These are phyloP conservation scores for Pugionium dolabratum DNA, from an alignment of 345 rosid genomes.

Conservation along the genomic window DNA sequence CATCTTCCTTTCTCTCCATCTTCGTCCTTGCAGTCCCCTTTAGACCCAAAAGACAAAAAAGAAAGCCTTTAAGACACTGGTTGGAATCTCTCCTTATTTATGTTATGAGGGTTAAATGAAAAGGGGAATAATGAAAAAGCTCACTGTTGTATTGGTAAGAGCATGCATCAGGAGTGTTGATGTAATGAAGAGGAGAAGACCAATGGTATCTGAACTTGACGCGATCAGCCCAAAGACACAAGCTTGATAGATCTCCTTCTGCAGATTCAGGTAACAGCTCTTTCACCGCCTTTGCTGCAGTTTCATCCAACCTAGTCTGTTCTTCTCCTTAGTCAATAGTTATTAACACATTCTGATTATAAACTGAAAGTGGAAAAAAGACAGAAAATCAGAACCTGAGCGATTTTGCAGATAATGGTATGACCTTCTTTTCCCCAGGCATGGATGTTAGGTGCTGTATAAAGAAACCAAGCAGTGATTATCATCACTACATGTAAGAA, in stretches of 20 bases:
- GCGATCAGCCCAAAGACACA: slow-evolving; percentile 74
- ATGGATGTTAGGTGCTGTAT: slow-evolving; percentile 23
- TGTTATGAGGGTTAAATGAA: too few relatives aligned
- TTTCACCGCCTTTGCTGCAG: slow-evolving; percentile 58
- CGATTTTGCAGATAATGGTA: slow-evolving; percentile 59
- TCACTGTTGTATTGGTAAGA: slow-evolving; percentile 57
- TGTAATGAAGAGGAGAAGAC: slow-evolving; percentile 72
- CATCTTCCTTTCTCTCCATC: slow-evolving; percentile 63
- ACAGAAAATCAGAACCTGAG: slow-evolving; percentile 50
- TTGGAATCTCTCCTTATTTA: too few relatives aligned
- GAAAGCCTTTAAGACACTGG: too few relatives aligned
- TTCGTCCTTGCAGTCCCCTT: slow-evolving; percentile 91
- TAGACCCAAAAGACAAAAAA: not conserved
- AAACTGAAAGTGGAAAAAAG: too few relatives aligned
- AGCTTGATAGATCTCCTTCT: slow-evolving; percentile 59
- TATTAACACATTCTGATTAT: not conserved
- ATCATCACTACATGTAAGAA: slow-evolving; percentile 21
- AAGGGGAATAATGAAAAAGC: too few relatives aligned
- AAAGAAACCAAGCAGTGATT: slow-evolving; percentile 29
- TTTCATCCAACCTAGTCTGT: slow-evolving; percentile 60
- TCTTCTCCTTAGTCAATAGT: not conserved
- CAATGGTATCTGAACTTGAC: slow-evolving; percentile 69
- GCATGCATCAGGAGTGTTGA: slow-evolving; percentile 77
- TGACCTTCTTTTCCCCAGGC: slow-evolving; percentile 87
- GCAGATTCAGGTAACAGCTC: slow-evolving; percentile 60